Evolutionary conservation across 2,329 filamentous ascomycete genomes (phyloP).

Genomic region (Sphaceloma murrayae): DNA sequence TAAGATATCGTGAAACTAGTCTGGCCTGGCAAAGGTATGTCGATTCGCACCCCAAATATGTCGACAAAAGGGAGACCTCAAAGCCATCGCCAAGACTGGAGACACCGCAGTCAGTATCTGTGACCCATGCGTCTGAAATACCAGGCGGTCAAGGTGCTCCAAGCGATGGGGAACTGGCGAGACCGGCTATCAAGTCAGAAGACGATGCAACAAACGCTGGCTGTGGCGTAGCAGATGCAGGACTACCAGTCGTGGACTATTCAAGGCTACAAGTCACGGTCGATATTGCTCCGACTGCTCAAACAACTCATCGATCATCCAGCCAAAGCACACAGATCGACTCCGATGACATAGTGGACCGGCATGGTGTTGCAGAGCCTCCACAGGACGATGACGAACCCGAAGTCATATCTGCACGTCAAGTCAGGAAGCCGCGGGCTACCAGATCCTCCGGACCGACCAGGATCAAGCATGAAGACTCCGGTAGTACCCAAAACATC

Average conservation of each 20-base stretch:
- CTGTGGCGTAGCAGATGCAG: too few species aligned
- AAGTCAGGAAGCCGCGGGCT: slow-evolving; percentile 33
- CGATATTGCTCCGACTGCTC: too few species aligned
- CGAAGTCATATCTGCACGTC: slow-evolving; percentile 34
- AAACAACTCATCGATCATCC: slow-evolving; percentile 3
- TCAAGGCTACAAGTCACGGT: too few species aligned
- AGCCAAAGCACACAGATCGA: slow-evolving; percentile 27
- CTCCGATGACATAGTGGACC: slow-evolving; percentile 32
- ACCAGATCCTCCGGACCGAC: slow-evolving; percentile 20
- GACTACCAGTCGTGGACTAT: too few species aligned
- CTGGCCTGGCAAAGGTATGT: slow-evolving; percentile 30
- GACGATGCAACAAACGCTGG: too few species aligned
- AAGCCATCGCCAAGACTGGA: not conserved
- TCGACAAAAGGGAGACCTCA: slow-evolving; percentile 13
- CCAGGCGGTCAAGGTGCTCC: too few species aligned
- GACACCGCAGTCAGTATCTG: too few species aligned
- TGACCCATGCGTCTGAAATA: too few species aligned
- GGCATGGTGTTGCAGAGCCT: slow-evolving; percentile 16
- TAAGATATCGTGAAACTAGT: not conserved
- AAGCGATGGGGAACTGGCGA: too few species aligned
- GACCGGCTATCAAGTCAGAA: too few species aligned
- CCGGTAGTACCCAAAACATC: slow-evolving; percentile 27
- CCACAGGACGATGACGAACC: slow-evolving; percentile 36
- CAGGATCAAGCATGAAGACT: slow-evolving; percentile 33
- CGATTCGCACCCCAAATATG: slow-evolving; percentile 26